Conservation (phyloP, 257 asterid genomes). For the Cruciata laevipes region DNA sequence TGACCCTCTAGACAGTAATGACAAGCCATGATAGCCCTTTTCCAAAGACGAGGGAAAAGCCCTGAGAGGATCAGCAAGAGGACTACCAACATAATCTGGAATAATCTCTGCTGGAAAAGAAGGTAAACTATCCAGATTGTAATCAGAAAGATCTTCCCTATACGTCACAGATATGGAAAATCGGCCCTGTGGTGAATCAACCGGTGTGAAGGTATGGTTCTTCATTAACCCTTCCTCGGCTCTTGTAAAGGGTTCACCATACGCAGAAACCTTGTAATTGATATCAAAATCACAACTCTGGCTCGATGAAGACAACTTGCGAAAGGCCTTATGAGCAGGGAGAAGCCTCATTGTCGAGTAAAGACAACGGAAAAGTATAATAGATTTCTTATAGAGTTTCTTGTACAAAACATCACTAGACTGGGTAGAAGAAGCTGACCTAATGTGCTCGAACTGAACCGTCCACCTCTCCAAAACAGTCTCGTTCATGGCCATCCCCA, state of each 20-base stretch:
- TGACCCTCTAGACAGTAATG: conserved; percentile 44
- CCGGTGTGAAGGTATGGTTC: conserved; percentile 59
- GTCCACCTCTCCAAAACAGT: conserved; percentile 89
- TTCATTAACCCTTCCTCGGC: conserved; percentile 69
- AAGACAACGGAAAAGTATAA: conserved; percentile 65
- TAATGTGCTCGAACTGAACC: conserved; percentile 65
- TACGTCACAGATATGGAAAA: conserved; percentile 71
- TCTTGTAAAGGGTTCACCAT: conserved; percentile 69
- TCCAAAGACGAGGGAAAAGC: conserved; percentile 55
- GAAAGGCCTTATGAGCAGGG: conserved; percentile 85
- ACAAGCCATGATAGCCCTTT: conserved; percentile 36
- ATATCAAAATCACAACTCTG: conserved; percentile 73
- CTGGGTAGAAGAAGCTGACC: conserved; percentile 55
- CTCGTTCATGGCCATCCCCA: conserved; percentile 39
- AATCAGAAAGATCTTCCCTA: conserved; percentile 66
- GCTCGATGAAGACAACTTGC: conserved; percentile 48
- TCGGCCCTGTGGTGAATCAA: conserved; percentile 81
- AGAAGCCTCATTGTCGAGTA: conserved; percentile 82
- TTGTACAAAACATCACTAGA: conserved; percentile 56
- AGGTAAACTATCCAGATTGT: conserved; percentile 57
- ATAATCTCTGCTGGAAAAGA: conserved; percentile 81
- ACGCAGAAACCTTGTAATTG: conserved; percentile 73
- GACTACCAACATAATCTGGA: conserved; percentile 91
- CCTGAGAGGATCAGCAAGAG: conserved; percentile 73
- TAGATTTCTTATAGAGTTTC: conserved; percentile 77